Evolutionary conservation across 352 stramenopile genomes (phyloP), one percentile per base, ranked within the genome.

Genomic region (Phytophthora vignae): DNA sequence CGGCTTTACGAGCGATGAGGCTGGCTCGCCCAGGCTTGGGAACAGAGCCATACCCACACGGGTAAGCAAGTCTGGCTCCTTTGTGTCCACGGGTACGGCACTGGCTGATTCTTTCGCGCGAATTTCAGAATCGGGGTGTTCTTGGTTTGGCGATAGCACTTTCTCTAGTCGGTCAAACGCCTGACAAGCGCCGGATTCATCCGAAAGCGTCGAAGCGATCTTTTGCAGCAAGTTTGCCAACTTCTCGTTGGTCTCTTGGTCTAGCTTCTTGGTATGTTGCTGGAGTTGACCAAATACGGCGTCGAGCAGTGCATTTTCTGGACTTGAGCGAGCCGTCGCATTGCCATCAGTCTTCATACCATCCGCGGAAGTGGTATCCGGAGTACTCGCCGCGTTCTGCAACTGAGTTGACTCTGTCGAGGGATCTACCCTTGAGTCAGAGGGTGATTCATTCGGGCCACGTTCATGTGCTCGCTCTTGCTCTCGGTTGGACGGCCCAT

Each of bases 201-300:
- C 46, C 2, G 73, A 78, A 4, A 83, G 63, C 3, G 69, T 73
- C 2, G 48, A 33, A 0, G 66, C 48, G 9, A 84, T 31, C n/a
- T 71, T 75, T 15, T 77, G 59, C 27, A 84, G 42, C 21, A 82
- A 29, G 2, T 21, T 64, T 6, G 48, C 50, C 10, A 82, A 38
- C 25, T 80, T 82, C 5, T 71, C 60, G 33, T 50, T 81, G 0
- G 68, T 81, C 40, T 57, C 60, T 52, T 69, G 56, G 38, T 82
- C 72, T 15, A 84, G 27, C 9, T 69, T 71, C 33, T 75, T 73
- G 0, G 65, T 70, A 15, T 76, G 60, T 12, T 62, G 40, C 15
- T 82, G 74, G 12, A 84, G 71, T n/a, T 76, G 71, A 17, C 21
- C 55, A 9, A 84, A 66, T 14, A 82, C 63, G 8, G 60, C 6